phyloP scores from a whole-genome alignment of 108 stramenopile genomes.

The Parietichytrium sp. region DNA sequence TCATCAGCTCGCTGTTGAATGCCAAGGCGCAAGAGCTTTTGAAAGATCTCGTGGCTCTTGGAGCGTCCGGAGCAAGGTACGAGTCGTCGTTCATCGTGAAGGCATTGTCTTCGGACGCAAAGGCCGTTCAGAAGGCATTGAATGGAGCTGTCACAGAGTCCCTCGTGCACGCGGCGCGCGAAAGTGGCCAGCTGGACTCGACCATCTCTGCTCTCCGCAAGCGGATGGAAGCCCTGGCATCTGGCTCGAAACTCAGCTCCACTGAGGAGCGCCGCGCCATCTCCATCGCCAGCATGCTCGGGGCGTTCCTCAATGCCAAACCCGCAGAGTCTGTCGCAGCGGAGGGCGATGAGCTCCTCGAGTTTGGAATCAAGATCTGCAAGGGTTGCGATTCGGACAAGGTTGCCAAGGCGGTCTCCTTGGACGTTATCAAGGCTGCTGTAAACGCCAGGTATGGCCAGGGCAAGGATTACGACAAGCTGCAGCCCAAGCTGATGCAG shows the following conservation, averaged over 20 bases:
- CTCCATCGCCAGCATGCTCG: not conserved
- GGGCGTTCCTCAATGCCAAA: not conserved
- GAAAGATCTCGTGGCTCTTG: conserved; percentile 27
- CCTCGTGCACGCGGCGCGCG: not conserved
- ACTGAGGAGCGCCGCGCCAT: conserved; percentile 24
- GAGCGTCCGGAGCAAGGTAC: conserved; percentile 9
- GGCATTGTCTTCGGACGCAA: conserved; percentile 19
- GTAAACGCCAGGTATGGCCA: not conserved
- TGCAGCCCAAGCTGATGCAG: not conserved
- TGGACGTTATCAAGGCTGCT: conserved; percentile 2
- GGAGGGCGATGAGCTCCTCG: not conserved
- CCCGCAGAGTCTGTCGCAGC: not conserved
- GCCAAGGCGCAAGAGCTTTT: not conserved
- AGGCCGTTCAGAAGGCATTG: conserved; percentile 7
- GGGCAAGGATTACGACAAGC: not conserved
- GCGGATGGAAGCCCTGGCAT: not conserved
- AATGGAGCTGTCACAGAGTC: not conserved
- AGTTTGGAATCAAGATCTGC: not conserved
- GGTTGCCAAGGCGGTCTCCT: conserved; percentile 4
- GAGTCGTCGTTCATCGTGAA: conserved; percentile 12
- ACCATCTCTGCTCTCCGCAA: not conserved
- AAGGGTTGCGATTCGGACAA: not conserved
- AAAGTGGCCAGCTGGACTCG: not conserved
- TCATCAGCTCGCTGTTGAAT: conserved; percentile 5
- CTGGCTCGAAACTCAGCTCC: not conserved